phyloP scores from a whole-genome alignment of 176 grass and related monocot species.

The Secale cereale region DNA sequence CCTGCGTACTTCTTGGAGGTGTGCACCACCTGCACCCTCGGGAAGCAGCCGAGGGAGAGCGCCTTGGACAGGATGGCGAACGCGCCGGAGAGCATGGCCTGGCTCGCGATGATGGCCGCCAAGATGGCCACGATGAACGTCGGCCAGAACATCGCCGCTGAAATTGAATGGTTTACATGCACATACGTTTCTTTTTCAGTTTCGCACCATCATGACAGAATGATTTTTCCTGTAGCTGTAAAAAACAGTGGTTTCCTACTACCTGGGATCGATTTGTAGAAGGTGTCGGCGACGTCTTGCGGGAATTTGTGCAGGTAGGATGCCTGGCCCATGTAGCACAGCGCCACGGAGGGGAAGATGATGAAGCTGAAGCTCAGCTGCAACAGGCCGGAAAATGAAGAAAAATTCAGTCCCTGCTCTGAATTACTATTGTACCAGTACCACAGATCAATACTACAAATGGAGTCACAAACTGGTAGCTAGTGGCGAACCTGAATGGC shows the following conservation, averaged over 20 bases:
- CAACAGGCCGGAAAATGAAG: not conserved
- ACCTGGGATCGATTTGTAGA: constrained; percentile 81
- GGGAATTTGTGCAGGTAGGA: constrained; percentile 49
- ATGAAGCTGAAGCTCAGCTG: constrained; percentile 67
- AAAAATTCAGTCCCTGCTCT: too few relatives aligned
- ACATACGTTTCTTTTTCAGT: too few relatives aligned
- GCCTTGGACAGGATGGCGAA: constrained; percentile 78
- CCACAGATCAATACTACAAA: too few relatives aligned
- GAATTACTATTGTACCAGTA: too few relatives aligned
- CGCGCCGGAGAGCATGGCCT: constrained; percentile 67
- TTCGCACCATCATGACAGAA: too few relatives aligned
- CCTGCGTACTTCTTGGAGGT: constrained; percentile 64
- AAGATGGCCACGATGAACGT: constrained; percentile 54
- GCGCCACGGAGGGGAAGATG: constrained; percentile 55
- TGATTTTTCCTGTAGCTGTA: too few relatives aligned
- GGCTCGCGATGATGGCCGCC: constrained; percentile 75
- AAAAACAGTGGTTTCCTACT: too few relatives aligned
- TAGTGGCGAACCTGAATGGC: constrained; percentile 41
- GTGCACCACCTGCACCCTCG: constrained; percentile 61
- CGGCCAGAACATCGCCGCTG: constrained; percentile 45
- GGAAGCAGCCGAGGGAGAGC: constrained; percentile 59
- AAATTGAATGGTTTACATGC: too few relatives aligned
- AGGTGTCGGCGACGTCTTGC: constrained; percentile 43
- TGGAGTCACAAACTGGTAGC: too few relatives aligned
- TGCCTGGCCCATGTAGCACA: constrained; percentile 66